A percentile compares a stretch with the other conserved stretches of the same genome.
Evolutionary conservation across 768 basidiomycete genomes (phyloP).

Genomic region (Mycena alexandri): DNA sequence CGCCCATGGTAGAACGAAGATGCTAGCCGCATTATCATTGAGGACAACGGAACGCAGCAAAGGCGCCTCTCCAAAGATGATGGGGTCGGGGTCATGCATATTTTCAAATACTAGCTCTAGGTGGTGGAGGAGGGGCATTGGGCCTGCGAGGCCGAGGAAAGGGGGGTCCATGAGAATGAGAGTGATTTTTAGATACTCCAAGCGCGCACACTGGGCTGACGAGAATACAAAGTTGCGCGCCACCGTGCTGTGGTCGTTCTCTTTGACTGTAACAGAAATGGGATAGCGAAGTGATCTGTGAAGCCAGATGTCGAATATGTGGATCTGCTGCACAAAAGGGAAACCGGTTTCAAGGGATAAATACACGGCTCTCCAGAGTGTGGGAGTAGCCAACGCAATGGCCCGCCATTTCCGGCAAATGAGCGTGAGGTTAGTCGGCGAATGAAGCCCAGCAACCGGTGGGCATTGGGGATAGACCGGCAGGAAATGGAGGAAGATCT

Average conservation of each 20-base stretch:
- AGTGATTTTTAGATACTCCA: not conserved
- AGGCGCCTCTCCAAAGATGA: not conserved
- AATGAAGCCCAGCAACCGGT: not conserved
- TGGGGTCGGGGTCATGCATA: not conserved
- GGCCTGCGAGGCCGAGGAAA: not conserved
- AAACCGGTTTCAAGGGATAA: too few species aligned
- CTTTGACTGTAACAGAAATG: not conserved
- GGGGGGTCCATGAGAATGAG: not conserved
- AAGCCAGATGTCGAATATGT: not conserved
- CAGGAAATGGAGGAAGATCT: constrained; percentile 1
- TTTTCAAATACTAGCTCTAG: not conserved
- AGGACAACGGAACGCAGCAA: not conserved
- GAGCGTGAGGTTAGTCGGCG: not conserved
- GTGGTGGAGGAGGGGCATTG: not conserved
- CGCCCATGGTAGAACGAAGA: not conserved
- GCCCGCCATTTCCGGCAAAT: not conserved
- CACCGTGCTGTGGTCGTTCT: too few species aligned
- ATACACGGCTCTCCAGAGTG: too few species aligned
- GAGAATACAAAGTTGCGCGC: too few species aligned
- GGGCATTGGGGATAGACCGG: not conserved
- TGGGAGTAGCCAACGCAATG: not conserved
- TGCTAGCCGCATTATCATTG: not conserved
- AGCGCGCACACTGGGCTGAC: not conserved
- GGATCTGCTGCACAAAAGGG: not conserved
- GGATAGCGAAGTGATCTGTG: not conserved